Base-by-base conservation (phyloP, 345 rosid species). In the Anacardium occidentale region DNA sequence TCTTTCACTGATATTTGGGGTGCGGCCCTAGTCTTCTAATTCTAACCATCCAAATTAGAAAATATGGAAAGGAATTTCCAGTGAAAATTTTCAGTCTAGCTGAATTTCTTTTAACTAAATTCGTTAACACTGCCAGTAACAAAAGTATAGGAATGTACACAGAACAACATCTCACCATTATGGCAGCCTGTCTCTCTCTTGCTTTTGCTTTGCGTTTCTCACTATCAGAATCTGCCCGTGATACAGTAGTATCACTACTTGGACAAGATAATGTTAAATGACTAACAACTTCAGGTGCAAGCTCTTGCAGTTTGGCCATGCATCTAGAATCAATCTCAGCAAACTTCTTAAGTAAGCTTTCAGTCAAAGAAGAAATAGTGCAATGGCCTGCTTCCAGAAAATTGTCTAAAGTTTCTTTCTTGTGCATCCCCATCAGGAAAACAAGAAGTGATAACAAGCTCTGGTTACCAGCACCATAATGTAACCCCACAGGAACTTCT, bases 391-490 rank as follows among this genome's bases (percentile, higher is more conserved):
- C 86, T 79, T 90, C 97, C 64, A 77, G 20, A 72, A 82, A 79
- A 55, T 76, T 81, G 64, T 82, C 84, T 20, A 66, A 56, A 48
- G 80, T 84, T 55, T 86, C 87, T 56, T 75, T 88, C 76, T 69
- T 83, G 79, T 88, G 90, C 74, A 85, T 85, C 77, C 83, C 81
- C 96, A 87, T 86, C 77, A 92, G 78, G 61, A 80, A 78, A 79
- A 91, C 97, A 69, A 95, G 99, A 81, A 95, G 96, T 9, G 99
- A 95, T 75, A 92, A 79, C 81, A 92, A 78, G 82, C 93, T 92
- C 70, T 83, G 81, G 45, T 74, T 85, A 69, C 84, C 91, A 83
- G 85, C 82, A 75, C 73, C 85, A 76, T 81, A 79, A 64, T 72
- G 63, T 66, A 68, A 51, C 47, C 88, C 91, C 76, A 85, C 87